A percentile compares a stretch with the other conserved stretches of the same genome.
Evolutionary conservation across 164 flowering plant species (phyloP).

Genomic region (Taxillus chinensis): DNA sequence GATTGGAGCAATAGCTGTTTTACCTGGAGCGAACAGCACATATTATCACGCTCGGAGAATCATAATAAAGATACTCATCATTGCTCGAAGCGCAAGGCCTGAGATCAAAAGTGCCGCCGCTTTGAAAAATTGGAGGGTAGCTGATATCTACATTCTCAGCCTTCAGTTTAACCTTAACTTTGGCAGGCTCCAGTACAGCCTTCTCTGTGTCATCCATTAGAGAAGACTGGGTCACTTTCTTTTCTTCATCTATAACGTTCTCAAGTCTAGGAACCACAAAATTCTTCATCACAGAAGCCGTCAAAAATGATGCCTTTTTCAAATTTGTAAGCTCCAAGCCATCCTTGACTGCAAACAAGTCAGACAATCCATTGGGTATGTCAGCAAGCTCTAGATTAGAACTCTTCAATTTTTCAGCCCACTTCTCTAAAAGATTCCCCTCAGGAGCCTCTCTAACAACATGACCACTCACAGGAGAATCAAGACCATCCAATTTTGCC

Average conservation of each 20-base stretch:
- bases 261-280: constrained; percentile 78
- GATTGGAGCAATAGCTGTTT: constrained; percentile 71
- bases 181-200: constrained; percentile 52
- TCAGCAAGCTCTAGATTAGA: constrained; percentile 37
- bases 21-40: constrained; percentile 70
- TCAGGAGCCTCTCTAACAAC: constrained; percentile 64
- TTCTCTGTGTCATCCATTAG: constrained; percentile 75
- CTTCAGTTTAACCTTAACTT: constrained; percentile 51
- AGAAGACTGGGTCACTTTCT: constrained; percentile 56
- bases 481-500: constrained; percentile 18
- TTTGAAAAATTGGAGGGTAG: constrained; percentile 84
- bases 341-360: constrained; percentile 67
- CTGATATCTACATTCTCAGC: constrained; percentile 78
- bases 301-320: constrained; percentile 61
- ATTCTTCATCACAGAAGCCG: constrained; percentile 50
- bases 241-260: constrained; percentile 69
- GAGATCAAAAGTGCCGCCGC: constrained; percentile 76
- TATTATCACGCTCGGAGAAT: constrained; percentile 63
- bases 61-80: constrained; percentile 56
- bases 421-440: constrained; percentile 61
- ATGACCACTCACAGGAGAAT: constrained; percentile 43
- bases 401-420: constrained; percentile 50
- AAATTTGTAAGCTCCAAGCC: constrained; percentile 40
- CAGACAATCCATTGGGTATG: constrained; percentile 55
- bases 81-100: constrained; percentile 73